These are phyloP conservation scores for Thermothelomyces thermophilus DNA, from an alignment of 2,329 filamentous ascomycete genomes.

Conservation along the genomic window DNA sequence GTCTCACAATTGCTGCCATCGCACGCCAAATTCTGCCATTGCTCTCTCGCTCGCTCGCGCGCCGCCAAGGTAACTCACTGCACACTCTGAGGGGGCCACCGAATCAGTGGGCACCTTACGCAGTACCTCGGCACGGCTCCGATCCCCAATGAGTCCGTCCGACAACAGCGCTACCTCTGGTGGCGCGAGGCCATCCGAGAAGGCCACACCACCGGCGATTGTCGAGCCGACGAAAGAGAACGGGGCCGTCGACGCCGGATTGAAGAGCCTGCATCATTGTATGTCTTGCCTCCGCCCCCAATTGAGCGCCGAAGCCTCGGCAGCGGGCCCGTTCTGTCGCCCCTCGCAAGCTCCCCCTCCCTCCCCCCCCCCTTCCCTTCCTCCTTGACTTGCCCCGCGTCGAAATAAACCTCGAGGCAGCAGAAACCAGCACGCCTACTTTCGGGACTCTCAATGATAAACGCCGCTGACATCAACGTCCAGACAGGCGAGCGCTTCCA, in stretches of 20 bases:
- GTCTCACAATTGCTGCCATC: constrained; percentile 5
- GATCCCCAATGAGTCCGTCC: constrained; percentile 25
- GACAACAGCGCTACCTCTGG: constrained; percentile 27
- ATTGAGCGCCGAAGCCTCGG: neutral
- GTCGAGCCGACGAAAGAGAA: constrained; percentile 19
- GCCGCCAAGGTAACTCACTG: neutral
- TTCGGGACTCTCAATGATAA: neutral
- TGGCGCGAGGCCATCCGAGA: constrained; percentile 21
- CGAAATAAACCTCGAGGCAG: neutral
- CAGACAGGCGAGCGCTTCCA: constrained; percentile 78
- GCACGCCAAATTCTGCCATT: neutral
- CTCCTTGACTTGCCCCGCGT: constrained; percentile 11
- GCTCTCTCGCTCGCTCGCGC: neutral
- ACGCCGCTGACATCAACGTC: constrained; percentile 6
- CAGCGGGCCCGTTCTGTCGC: neutral
- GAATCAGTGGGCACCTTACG: constrained; percentile 12
- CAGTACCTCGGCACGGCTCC: constrained; percentile 4
- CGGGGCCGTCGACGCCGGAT: constrained; percentile 59
- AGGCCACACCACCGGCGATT: constrained; percentile 30
- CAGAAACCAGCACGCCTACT: neutral
- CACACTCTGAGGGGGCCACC: neutral
- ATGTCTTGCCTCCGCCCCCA: constrained; percentile 30
- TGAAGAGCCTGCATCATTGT: constrained; percentile 77
- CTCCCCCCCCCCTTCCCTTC: neutral
- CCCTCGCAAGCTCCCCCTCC: neutral